phyloP scores from a whole-genome alignment of 805 yeast genomes.

The Lachancea sp. region DNA sequence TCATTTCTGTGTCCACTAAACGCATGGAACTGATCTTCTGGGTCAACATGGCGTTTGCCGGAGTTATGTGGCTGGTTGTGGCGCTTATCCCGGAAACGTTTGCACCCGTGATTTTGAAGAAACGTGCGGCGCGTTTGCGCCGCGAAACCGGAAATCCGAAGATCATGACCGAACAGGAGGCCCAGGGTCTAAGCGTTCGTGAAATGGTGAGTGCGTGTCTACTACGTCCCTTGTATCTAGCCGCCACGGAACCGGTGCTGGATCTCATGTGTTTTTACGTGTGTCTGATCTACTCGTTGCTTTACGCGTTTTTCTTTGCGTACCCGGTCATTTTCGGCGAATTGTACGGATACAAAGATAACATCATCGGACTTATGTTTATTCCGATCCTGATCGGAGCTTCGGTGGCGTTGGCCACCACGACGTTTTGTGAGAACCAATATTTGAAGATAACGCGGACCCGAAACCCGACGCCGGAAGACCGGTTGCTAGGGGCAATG shows the following conservation, averaged over 20 bases:
- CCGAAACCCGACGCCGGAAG: constrained; percentile 70
- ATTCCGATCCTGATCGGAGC: constrained; percentile 91
- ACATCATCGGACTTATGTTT: constrained; percentile 76
- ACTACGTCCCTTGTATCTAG: constrained; percentile 72
- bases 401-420: constrained; percentile 58
- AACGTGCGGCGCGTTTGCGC: constrained; percentile 59
- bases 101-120: constrained; percentile 72
- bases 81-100: constrained; percentile 81
- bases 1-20: constrained; percentile 65
- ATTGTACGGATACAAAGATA: constrained; percentile 71
- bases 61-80: constrained; percentile 66
- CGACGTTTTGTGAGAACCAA: constrained; percentile 62
- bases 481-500: constrained; percentile 74
- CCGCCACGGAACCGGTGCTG: constrained; percentile 75
- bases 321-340: constrained; percentile 83
- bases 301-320: constrained; percentile 92
- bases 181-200: constrained; percentile 58
- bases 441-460: constrained; percentile 47
- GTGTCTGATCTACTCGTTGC: constrained; percentile 80
- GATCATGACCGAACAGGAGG: constrained; percentile 92
- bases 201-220: constrained; percentile 72
- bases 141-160: constrained; percentile 74
- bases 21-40: constrained; percentile 69
- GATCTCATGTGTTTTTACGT: constrained; percentile 80
- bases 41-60: constrained; percentile 92